These are phyloP conservation scores for Talaromyces funiculosus DNA, from an alignment of 2,329 filamentous ascomycete genomes.

Conservation along the genomic window DNA sequence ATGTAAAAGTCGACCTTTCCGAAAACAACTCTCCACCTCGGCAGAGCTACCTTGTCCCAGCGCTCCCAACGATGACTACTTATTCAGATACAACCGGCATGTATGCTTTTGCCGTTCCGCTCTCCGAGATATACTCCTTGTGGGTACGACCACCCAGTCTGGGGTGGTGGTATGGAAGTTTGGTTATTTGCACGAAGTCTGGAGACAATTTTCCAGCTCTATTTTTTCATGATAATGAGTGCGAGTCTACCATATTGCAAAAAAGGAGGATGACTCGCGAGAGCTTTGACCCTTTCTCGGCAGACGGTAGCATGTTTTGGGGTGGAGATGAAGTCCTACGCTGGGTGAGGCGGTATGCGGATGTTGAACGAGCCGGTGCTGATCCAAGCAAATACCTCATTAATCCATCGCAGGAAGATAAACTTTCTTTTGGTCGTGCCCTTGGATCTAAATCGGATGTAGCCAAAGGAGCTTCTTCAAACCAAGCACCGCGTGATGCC, in stretches of 20 bases:
- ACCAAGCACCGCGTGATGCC: conserved; percentile 50
- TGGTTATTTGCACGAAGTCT: conserved; percentile 84
- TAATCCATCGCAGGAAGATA: conserved; percentile 80
- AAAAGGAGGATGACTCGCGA: conserved; percentile 80
- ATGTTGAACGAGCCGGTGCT: conserved; percentile 73
- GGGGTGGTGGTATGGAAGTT: conserved; percentile 97
- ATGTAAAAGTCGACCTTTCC: conserved; percentile 89
- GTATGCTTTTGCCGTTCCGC: conserved; percentile 86
- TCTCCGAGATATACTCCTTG: conserved; percentile 85
- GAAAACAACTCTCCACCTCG: conserved; percentile 74
- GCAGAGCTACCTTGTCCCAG: conserved; percentile 85
- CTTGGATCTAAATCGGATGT: conserved; percentile 42
- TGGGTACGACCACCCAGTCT: conserved; percentile 85
- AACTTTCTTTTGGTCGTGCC: conserved; percentile 63
- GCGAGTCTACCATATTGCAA: conserved; percentile 88
- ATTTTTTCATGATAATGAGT: conserved; percentile 97
- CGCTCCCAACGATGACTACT: conserved; percentile 77
- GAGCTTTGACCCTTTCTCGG: conserved; percentile 84
- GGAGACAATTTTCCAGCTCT: conserved; percentile 92
- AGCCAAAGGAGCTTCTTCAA: conserved; percentile 29
- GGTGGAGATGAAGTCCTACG: conserved; percentile 90
- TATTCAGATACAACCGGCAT: conserved; percentile 66
- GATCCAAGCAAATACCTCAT: conserved; percentile 90
- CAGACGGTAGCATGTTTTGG: conserved; percentile 81
- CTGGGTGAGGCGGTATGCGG: conserved; percentile 81